A percentile compares a stretch with the other conserved stretches of the same genome.
These are phyloP conservation scores for Blakeslea trispora DNA, from an alignment of 371 early-diverging fungal species.

Conservation along the genomic window DNA sequence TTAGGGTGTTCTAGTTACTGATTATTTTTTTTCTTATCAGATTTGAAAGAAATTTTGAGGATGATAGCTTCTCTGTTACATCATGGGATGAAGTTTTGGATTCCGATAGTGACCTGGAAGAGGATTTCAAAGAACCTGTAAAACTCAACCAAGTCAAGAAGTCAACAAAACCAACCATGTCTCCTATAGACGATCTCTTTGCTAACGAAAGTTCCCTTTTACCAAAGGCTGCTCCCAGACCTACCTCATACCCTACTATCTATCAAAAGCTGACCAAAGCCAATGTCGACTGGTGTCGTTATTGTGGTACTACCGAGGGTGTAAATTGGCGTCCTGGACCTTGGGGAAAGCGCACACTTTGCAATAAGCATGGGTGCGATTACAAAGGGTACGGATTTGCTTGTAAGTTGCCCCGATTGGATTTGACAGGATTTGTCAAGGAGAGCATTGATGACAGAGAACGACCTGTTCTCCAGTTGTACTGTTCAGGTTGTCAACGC, in stretches of 20 bases:
- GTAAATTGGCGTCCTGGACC: conserved; percentile 94
- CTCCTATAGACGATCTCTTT: not conserved
- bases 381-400: conserved; percentile 94
- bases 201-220: not conserved
- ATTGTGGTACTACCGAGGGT: conserved; percentile 91
- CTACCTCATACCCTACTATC: conserved; percentile 44
- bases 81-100: conserved; percentile 6
- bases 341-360: conserved; percentile 92
- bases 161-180: not conserved
- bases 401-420: conserved; percentile 83
- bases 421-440: conserved; percentile 73
- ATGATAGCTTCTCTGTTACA: conserved; percentile 9
- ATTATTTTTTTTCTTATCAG: conserved; percentile 4
- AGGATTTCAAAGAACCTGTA: conserved; percentile 8
- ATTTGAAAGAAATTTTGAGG: conserved; percentile 13
- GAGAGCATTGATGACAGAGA: conserved; percentile 78
- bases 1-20: too few species aligned
- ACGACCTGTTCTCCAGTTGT: conserved; percentile 87
- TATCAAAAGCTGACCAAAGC: conserved; percentile 68
- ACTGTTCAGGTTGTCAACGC: conserved; percentile 79
- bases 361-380: conserved; percentile 95
- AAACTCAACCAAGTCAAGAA: not conserved
- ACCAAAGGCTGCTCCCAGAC: conserved; percentile 10
- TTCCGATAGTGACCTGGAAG: not conserved
- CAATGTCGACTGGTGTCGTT: conserved; percentile 88